These are phyloP conservation scores for Byssochlamys sp. DNA, from an alignment of 2,329 filamentous ascomycete species.

Conservation along the genomic window DNA sequence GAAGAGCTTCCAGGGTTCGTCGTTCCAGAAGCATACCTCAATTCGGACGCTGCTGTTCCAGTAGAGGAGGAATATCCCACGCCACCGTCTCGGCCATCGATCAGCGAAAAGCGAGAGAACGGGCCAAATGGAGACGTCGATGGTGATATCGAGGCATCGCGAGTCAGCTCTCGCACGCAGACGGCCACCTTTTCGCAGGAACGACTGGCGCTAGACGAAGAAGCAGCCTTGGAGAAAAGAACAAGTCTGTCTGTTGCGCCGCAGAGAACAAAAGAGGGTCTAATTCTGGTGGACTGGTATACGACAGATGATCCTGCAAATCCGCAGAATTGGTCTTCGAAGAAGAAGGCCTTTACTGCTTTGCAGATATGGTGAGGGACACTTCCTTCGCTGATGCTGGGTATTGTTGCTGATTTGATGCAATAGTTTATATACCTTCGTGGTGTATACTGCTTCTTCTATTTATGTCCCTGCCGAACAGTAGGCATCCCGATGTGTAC, in stretches of 20 bases:
- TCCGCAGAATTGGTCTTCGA: constrained; percentile 16
- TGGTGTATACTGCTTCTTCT: constrained; percentile 15
- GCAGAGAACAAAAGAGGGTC: constrained; percentile 25
- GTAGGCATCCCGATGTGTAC: background rate
- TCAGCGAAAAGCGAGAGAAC: background rate
- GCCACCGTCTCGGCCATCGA: background rate
- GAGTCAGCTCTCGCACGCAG: background rate
- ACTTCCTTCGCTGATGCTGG: constrained; percentile 21
- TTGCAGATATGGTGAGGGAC: constrained; percentile 12
- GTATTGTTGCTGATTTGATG: constrained; percentile 46
- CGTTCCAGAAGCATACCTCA: constrained; percentile 14
- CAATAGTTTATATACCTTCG: constrained; percentile 32
- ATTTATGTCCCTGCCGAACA: constrained; percentile 12
- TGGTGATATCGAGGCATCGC: background rate
- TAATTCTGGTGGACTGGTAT: constrained; percentile 29
- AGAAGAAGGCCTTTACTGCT: constrained; percentile 13
- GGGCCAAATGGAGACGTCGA: background rate
- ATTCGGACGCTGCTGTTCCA: background rate
- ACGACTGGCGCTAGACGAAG: constrained; percentile 22
- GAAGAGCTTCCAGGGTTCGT: constrained; percentile 31
- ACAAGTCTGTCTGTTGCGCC: constrained; percentile 22
- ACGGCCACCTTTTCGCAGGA: constrained; percentile 16
- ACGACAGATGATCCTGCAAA: constrained; percentile 16
- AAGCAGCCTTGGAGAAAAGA: constrained; percentile 15
- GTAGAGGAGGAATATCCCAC: background rate